Base-by-base conservation (phyloP, 2,329 filamentous ascomycete genomes). In the Neofusicoccum laricinum region DNA sequence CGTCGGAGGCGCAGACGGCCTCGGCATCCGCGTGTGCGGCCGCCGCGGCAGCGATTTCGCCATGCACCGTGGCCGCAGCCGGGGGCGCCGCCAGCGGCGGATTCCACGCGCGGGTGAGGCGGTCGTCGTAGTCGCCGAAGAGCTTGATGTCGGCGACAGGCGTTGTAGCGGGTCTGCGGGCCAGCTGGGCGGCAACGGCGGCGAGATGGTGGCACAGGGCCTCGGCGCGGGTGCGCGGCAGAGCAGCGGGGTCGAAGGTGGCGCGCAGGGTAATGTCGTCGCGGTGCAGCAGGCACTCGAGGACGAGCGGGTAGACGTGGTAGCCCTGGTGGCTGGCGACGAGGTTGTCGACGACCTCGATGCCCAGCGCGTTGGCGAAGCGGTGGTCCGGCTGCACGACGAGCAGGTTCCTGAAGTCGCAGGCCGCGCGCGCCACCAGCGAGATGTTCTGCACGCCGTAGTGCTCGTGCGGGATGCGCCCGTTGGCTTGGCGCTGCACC, bases 1-100 rank as follows among this genome's bases (percentile, higher is more conserved):
- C 81, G 65, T 84, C 82, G 81, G 81, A 84, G 0, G 82, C 82
- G 63, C 80, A 71, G n/a, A 84, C 76, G 21, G 82, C 82, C 4
- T 75, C 67, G 17, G 75, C 73, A n/a, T 75, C 68, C 1, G 81
- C 80, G 4, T 77, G 25, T 25, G 68, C 65, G 12, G 65, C 67
- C 12, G 78, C 78, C 58, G 76, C 76, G 12, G 78, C 73, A 10
- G 75, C 72, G 64, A 85, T 78, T 63, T 82, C 70, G 49, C 11
- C 79, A 66, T 84, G 82, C 74, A 83, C 81, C 67, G 79, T 82
- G 53, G 69, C 72, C 25, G 76, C 69, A n/a, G 83, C 69, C 32
- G 21, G 38, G 21, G 32, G 49, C 25, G 51, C 12, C 34, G 51
- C 34, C 3, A 34, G 51, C n/a, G n/a, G 30, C 17, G 21, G 4